Evolutionary conservation across 345 rosid species (phyloP).

Genomic region (Arabidopsis arenosa): DNA sequence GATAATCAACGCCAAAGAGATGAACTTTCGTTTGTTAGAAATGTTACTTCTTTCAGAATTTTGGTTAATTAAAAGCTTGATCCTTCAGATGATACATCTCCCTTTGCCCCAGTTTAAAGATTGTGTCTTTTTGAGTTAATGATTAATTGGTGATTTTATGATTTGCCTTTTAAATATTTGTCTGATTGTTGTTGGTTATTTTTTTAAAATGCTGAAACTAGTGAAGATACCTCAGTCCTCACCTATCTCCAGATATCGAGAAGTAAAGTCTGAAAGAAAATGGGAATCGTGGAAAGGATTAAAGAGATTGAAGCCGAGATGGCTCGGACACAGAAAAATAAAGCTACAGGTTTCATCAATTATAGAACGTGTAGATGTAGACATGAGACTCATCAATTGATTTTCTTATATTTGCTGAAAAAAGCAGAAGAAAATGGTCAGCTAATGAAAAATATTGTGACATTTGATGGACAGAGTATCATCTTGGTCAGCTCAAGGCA

Average conservation of each 20-base stretch:
- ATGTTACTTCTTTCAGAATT: neutral
- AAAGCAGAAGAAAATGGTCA: slow-evolving; percentile 2
- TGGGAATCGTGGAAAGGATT: slow-evolving; percentile 97
- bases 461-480: slow-evolving; percentile 68
- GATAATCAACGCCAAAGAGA: slow-evolving; percentile 14
- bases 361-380: neutral
- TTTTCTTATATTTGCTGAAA: neutral
- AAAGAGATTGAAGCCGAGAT: slow-evolving; percentile 98
- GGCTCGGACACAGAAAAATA: slow-evolving; percentile 99
- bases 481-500: slow-evolving; percentile 99
- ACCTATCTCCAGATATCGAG: slow-evolving; percentile 24
- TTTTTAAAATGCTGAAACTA: neutral
- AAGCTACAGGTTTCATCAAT: slow-evolving; percentile 74
- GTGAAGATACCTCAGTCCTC: slow-evolving; percentile 15
- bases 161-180: neutral
- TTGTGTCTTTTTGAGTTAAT: neutral
- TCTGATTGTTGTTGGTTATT: slow-evolving; percentile 5
- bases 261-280: slow-evolving; percentile 46
- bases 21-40: slow-evolving; percentile 3
- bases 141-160: slow-evolving; percentile 5
- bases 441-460: slow-evolving; percentile 9
- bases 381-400: slow-evolving; percentile 23
- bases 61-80: neutral
- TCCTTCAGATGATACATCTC: slow-evolving; percentile 14
- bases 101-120: slow-evolving; percentile 6